Base-by-base conservation (phyloP, 371 early-diverging fungal genomes). In the Lichtheimia ornata region DNA sequence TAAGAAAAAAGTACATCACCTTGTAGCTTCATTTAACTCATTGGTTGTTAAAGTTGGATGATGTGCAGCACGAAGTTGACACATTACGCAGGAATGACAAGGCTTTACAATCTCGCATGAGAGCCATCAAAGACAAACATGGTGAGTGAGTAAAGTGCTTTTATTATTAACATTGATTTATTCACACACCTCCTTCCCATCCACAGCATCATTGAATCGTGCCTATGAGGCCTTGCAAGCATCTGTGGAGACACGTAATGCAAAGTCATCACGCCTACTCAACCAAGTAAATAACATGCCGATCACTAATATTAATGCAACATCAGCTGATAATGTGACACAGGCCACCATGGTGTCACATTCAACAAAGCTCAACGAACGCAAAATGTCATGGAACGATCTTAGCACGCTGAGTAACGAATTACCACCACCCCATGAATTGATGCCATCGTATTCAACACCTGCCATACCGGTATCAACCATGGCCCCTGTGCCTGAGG, bases 51-150 rank as follows among this genome's bases (percentile, higher is more conserved):
- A 44, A 77, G 78, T 61, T 77, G 6, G 75, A 74, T 53, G 78
- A 77, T 47, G 54, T 71, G 24, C 71, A 74, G 45, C 78, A 77
- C 61, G 78, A 77, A 47, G 42, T 77, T 28, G 64, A 73, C 0
- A 25, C 70, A 2, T 55, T 61, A 22, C 63, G 73, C 28, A 66
- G 60, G 42, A 74, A 74, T 58, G 78, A 78, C n/a, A 78, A 74
- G 55, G 67, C 69, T 28, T 47, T 69, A 20, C 64, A 62, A 41
- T 59, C 60, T 22, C 68, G 65, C 61, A 71, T 71, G 58, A 74
- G 73, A 66, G 53, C 60, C 45, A 51, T 45, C 3, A 56, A 56
- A 28, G 57, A 56, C 4, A 56, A 56, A n/a, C 57, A 56, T 56
- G 57, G 57, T 56, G 42, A 18, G 41, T 30, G 4, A 2, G 41